Base-by-base conservation (phyloP, 2,329 filamentous ascomycete species). In the Mollisiaceae sp. region DNA sequence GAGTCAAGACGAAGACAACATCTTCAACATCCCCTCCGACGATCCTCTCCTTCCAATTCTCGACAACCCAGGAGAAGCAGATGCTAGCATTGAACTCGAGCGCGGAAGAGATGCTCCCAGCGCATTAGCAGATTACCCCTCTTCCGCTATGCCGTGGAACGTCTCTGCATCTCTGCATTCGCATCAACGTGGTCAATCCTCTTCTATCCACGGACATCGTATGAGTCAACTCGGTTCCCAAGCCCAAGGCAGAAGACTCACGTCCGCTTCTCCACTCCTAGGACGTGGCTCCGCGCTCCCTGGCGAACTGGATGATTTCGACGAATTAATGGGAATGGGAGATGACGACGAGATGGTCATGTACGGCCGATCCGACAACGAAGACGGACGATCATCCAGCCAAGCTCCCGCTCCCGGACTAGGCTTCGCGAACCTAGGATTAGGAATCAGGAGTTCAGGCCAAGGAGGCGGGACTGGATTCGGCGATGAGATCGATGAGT, bases 141-240 rank as follows among this genome's bases (percentile, higher is more conserved):
- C 86, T 27, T 86, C 84, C 4, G 79, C 83, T n/a, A 87, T 91
- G 82, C 89, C 89, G 12, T 91, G 89, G 89, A 91, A 91, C 69
- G 78, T 84, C 54, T 85, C 82, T 8, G 82, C 84, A 3, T 87
- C 85, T 1, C 73, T 82, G 4, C 80, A 82, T 60, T 83, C 83
- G 60, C 88, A 86, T 54, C 72, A 73, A 54, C 45, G 80, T 61
- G 71, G 18, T 62, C 73, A 77, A 18, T 78, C 80, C 63, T 78
- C 81, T 9, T 66, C 65, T 11, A 39, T 66, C 45, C 56, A 60
- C 2, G n/a, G n/a, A 38, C 1, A 35, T 18, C 55, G 35, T 66
- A 32, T 32, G 27, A 32, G 27, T 32, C 27, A 32, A 32, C 67
- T 20, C n/a, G 62, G 60, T 35, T 69, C 67, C n/a, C 66, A 60